These are phyloP conservation scores for Epichloe typhina DNA, from an alignment of 2,329 filamentous ascomycete species.

Conservation along the genomic window DNA sequence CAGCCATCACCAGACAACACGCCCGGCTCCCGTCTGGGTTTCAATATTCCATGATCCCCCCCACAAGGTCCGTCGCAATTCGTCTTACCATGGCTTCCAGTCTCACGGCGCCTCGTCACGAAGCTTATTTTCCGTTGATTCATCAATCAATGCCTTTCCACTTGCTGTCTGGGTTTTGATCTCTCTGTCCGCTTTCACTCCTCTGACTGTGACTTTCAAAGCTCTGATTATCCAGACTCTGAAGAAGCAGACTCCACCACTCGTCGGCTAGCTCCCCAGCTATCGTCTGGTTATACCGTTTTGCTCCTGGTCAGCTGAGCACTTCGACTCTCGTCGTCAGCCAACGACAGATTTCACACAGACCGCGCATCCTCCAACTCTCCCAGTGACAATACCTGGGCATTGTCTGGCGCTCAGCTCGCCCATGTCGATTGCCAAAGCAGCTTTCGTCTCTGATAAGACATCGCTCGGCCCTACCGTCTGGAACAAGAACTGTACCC, in stretches of 20 bases:
- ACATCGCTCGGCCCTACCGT: too few relatives aligned
- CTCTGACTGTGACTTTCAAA: background rate
- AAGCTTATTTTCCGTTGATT: background rate
- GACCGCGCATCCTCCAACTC: background rate
- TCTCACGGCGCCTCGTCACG: background rate
- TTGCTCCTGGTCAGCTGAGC: constrained; percentile 2
- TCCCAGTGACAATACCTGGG: too few relatives aligned
- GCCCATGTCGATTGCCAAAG: too few relatives aligned
- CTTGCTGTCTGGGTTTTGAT: background rate
- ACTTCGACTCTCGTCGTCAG: background rate
- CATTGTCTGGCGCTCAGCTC: too few relatives aligned
- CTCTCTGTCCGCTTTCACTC: background rate
- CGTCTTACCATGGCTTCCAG: too few relatives aligned
- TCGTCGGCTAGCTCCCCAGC: background rate
- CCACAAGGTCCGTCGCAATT: background rate
- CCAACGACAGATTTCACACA: background rate
- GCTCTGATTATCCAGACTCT: background rate
- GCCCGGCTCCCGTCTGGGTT: too few relatives aligned
- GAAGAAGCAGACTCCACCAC: background rate
- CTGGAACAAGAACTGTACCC: too few relatives aligned
- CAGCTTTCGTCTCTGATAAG: too few relatives aligned
- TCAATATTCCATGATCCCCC: too few relatives aligned
- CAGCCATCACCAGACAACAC: too few relatives aligned
- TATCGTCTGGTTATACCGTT: background rate
- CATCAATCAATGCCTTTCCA: background rate